These are phyloP conservation scores for Xylariaceae sp. DNA, from an alignment of 2,329 filamentous ascomycete genomes.

Conservation along the genomic window DNA sequence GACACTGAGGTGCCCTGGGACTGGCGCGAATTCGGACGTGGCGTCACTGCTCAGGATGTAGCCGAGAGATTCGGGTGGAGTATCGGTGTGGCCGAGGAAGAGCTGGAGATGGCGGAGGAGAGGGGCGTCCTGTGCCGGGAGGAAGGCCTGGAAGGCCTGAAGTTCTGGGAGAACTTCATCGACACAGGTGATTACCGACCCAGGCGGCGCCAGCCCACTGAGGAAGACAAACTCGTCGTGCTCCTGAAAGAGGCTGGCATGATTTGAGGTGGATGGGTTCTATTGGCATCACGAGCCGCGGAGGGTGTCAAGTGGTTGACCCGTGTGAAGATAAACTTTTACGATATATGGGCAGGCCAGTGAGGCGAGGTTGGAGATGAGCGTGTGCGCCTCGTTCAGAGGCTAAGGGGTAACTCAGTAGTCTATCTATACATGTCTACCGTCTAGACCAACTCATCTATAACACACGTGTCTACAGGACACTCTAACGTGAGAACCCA, in stretches of 20 bases:
- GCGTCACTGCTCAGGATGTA: slow-evolving; percentile 81
- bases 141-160: slow-evolving; percentile 81
- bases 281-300: too few species aligned
- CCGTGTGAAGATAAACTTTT: too few species aligned
- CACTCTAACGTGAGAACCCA: too few species aligned
- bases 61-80: slow-evolving; percentile 95
- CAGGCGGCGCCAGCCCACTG: slow-evolving; percentile 23
- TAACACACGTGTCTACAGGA: too few species aligned
- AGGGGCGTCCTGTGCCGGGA: slow-evolving; percentile 81
- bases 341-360: too few species aligned
- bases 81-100: slow-evolving; percentile 88
- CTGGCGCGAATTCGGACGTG: slow-evolving; percentile 68
- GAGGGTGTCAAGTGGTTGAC: too few species aligned
- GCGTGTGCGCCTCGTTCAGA: too few species aligned
- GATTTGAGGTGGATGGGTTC: too few species aligned
- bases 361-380: too few species aligned
- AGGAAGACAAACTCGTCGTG: slow-evolving; percentile 34
- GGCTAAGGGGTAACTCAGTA: too few species aligned
- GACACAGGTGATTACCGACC: slow-evolving; percentile 34
- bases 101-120: slow-evolving; percentile 96
- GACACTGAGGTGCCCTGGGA: slow-evolving; percentile 65
- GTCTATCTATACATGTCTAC: too few species aligned
- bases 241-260: slow-evolving; percentile 29
- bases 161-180: slow-evolving; percentile 84
- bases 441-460: too few species aligned